Evolutionary conservation across 1,284 basidiomycete genomes (phyloP).

Genomic region (Malassezia vespertilionis): DNA sequence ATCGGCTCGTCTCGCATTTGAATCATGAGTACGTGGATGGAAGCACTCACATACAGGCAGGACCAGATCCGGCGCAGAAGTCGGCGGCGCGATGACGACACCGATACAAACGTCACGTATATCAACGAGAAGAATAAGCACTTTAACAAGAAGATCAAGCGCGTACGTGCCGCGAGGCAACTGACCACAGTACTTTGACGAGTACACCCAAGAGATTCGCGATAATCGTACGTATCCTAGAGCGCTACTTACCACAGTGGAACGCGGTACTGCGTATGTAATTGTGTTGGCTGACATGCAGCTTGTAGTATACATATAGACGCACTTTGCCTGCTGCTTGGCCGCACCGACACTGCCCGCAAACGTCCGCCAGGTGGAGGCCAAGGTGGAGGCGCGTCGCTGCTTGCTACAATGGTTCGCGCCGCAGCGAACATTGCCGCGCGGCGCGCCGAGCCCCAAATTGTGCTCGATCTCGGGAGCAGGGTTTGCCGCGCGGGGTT

Average conservation of each 20-base stretch:
- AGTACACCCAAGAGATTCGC: constrained; percentile 69
- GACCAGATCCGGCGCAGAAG: constrained; percentile 57
- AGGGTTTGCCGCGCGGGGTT: constrained; percentile 36
- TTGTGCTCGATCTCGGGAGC: constrained; percentile 40
- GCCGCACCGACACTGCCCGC: too few species aligned
- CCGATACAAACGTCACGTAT: constrained; percentile 89
- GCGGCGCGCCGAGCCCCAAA: constrained; percentile 23
- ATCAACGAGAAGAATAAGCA: constrained; percentile 97
- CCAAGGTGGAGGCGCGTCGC: not conserved
- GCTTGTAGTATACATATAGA: not conserved
- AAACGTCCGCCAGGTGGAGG: not conserved
- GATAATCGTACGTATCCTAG: constrained; percentile 34
- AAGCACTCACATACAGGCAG: constrained; percentile 2
- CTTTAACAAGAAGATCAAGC: constrained; percentile 97
- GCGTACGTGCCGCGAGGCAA: constrained; percentile 43
- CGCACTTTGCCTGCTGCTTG: too few species aligned
- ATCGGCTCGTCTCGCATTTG: constrained; percentile 78
- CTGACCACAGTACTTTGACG: constrained; percentile 66
- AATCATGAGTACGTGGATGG: constrained; percentile 68
- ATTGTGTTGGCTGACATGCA: not conserved
- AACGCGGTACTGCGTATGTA: constrained; percentile 22
- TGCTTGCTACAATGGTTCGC: too few species aligned
- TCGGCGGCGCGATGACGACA: constrained; percentile 74
- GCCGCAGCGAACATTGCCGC: too few species aligned
- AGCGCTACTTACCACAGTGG: constrained; percentile 10